These are phyloP conservation scores for Suhomyces emberorum DNA, from an alignment of 805 yeast species.

Conservation along the genomic window DNA sequence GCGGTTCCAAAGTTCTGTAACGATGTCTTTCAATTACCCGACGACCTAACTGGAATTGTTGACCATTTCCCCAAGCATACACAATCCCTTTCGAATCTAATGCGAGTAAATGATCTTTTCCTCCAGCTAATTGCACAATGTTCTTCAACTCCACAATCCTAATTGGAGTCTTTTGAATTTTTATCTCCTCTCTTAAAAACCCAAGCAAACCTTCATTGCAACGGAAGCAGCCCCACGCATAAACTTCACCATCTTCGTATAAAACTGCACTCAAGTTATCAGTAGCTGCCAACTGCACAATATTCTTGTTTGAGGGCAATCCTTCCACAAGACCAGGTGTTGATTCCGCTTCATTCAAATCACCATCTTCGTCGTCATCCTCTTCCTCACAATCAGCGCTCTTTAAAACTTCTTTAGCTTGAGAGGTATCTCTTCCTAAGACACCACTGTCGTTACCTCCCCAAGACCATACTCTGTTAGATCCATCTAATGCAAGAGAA, in stretches of 20 bases:
- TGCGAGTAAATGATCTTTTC: conserved; percentile 89
- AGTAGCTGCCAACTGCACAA: conserved; percentile 85
- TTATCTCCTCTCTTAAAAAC: conserved; percentile 56
- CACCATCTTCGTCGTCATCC: conserved; percentile 66
- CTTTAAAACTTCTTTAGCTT: conserved; percentile 57
- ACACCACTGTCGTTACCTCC: conserved; percentile 94
- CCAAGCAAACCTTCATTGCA: conserved; percentile 91
- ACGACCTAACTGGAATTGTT: conserved; percentile 88
- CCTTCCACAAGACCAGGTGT: conserved; percentile 79
- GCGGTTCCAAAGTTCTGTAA: conserved; percentile 70
- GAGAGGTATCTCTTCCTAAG: conserved; percentile 79
- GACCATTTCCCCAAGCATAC: conserved; percentile 97
- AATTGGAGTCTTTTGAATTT: conserved; percentile 65
- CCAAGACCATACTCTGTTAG: conserved; percentile 94
- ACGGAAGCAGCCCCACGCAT: conserved; percentile 97
- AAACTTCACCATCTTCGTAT: conserved; percentile 79
- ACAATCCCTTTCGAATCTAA: conserved; percentile 82
- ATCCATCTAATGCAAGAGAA: conserved; percentile 71
- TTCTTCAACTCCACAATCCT: conserved; percentile 59
- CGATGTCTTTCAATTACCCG: conserved; percentile 76
- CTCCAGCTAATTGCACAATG: conserved; percentile 81
- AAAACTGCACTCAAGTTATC: conserved; percentile 86
- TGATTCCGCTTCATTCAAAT: conserved; percentile 82
- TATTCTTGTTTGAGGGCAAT: conserved; percentile 51
- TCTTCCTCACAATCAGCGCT: conserved; percentile 62